These are phyloP conservation scores for Pseudogymnoascus sp. DNA, from an alignment of 2,329 filamentous ascomycete genomes.

Conservation along the genomic window DNA sequence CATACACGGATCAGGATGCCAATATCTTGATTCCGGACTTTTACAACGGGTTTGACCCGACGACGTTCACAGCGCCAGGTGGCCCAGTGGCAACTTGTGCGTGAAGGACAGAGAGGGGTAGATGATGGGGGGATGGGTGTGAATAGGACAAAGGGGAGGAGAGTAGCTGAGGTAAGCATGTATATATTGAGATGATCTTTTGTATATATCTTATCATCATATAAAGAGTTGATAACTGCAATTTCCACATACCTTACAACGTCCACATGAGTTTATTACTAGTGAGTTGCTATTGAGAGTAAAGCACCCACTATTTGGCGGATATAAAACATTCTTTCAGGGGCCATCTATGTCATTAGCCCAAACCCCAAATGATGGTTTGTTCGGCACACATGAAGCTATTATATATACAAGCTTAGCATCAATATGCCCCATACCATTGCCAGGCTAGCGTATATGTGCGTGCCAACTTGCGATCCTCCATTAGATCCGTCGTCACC, in stretches of 20 bases:
- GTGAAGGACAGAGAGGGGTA: not conserved
- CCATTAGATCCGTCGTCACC: not conserved
- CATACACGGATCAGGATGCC: constrained; percentile 25
- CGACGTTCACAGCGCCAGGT: constrained; percentile 30
- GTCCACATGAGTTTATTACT: not conserved
- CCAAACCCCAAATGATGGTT: not conserved
- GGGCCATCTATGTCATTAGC: not conserved
- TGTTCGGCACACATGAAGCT: not conserved
- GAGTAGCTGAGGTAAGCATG: not conserved
- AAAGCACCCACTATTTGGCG: not conserved
- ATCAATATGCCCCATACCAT: not conserved
- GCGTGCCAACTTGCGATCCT: not conserved
- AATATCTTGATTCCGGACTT: constrained; percentile 20
- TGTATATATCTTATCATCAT: constrained; percentile 1
- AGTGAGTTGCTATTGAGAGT: not conserved
- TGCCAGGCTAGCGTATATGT: not conserved
- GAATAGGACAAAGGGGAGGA: not conserved
- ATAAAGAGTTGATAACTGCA: not conserved
- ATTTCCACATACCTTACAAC: not conserved
- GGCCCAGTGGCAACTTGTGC: constrained; percentile 22
- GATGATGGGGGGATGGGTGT: no score
- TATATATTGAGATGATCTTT: constrained; percentile 9
- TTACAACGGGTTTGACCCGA: constrained; percentile 29
- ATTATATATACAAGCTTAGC: not conserved
- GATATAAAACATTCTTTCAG: not conserved